Evolutionary conservation across 2,329 filamentous ascomycete species (phyloP).

Genomic region (Cladosporium austrohemisphaericum): DNA sequence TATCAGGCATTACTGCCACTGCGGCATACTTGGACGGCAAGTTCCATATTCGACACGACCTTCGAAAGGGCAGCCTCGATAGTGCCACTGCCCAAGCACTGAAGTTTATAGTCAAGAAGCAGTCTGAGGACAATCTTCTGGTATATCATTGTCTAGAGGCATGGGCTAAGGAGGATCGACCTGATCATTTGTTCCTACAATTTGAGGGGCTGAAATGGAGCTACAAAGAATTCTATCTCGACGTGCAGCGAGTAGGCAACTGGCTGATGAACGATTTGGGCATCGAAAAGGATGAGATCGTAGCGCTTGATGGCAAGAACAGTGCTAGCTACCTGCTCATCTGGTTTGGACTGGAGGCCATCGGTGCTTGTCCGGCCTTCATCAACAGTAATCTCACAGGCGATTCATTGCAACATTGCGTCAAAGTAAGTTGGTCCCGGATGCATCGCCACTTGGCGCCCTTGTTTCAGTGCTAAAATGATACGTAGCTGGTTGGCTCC

Average conservation of each 20-base stretch:
- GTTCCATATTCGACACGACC: slow-evolving; percentile 62
- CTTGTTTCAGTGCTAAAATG: not conserved
- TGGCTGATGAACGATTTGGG: slow-evolving; percentile 64
- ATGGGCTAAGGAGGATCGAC: slow-evolving; percentile 23
- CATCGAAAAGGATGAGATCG: slow-evolving; percentile 30
- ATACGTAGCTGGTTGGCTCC: slow-evolving; percentile 22
- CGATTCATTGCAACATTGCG: slow-evolving; percentile 32
- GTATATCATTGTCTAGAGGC: slow-evolving; percentile 28
- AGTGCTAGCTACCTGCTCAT: slow-evolving; percentile 33
- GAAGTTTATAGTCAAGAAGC: slow-evolving; percentile 23
- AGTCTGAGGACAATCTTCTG: slow-evolving; percentile 19
- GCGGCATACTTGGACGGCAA: slow-evolving; percentile 65
- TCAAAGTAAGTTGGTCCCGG: slow-evolving; percentile 34
- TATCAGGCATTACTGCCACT: slow-evolving; percentile 27
- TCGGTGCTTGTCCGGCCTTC: slow-evolving; percentile 31
- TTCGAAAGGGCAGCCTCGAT: slow-evolving; percentile 32
- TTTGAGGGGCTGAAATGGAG: slow-evolving; percentile 53
- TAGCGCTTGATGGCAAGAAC: slow-evolving; percentile 34
- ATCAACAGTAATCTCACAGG: slow-evolving; percentile 36
- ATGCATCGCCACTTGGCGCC: too few species aligned
- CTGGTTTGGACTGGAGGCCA: slow-evolving; percentile 58
- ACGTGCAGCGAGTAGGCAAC: slow-evolving; percentile 64
- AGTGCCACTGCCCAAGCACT: slow-evolving; percentile 23
- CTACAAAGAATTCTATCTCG: slow-evolving; percentile 68
- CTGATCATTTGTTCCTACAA: slow-evolving; percentile 26